Conservation (phyloP, 257 asterid genomes). For the Ilex asprella region DNA sequence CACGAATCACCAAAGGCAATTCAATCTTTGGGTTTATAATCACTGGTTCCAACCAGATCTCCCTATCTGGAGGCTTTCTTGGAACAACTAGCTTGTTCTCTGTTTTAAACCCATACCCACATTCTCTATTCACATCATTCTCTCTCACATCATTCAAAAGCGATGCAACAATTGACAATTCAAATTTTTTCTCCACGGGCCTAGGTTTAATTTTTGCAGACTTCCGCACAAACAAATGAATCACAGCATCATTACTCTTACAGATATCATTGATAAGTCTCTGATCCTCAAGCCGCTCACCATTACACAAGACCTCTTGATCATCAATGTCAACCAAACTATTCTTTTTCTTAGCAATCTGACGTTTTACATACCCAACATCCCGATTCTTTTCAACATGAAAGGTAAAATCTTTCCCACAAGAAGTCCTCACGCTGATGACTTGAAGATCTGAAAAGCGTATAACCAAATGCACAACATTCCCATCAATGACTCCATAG, state of each 20-base stretch:
- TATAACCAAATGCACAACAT: slow-evolving; percentile 71
- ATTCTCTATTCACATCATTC: slow-evolving; percentile 20
- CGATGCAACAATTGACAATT: slow-evolving; percentile 55
- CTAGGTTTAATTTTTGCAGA: slow-evolving; percentile 65
- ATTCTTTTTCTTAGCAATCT: slow-evolving; percentile 40
- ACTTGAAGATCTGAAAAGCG: slow-evolving; percentile 66
- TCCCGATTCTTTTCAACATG: slow-evolving; percentile 61
- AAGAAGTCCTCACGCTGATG: slow-evolving; percentile 57
- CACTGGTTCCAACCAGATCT: slow-evolving; percentile 53
- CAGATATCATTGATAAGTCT: slow-evolving; percentile 64
- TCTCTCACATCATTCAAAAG: slow-evolving; percentile 23
- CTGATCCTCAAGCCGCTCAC: slow-evolving; percentile 67
- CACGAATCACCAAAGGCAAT: slow-evolving; percentile 41
- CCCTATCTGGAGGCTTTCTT: slow-evolving; percentile 35
- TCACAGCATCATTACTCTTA: slow-evolving; percentile 60
- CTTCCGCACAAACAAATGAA: slow-evolving; percentile 71
- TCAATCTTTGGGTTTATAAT: slow-evolving; percentile 59
- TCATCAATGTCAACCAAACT: slow-evolving; percentile 38
- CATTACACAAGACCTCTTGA: slow-evolving; percentile 69
- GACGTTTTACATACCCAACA: slow-evolving; percentile 68
- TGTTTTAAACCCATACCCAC: slow-evolving; percentile 20
- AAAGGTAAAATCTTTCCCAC: slow-evolving; percentile 72
- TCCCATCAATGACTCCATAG: slow-evolving; percentile 72
- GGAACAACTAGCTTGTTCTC: slow-evolving; percentile 25
- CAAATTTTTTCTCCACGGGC: slow-evolving; percentile 63